A percentile compares a stretch with the other conserved stretches of the same genome.
Conservation (phyloP, 208 protist species). For the Phytomonas sp. region DNA sequence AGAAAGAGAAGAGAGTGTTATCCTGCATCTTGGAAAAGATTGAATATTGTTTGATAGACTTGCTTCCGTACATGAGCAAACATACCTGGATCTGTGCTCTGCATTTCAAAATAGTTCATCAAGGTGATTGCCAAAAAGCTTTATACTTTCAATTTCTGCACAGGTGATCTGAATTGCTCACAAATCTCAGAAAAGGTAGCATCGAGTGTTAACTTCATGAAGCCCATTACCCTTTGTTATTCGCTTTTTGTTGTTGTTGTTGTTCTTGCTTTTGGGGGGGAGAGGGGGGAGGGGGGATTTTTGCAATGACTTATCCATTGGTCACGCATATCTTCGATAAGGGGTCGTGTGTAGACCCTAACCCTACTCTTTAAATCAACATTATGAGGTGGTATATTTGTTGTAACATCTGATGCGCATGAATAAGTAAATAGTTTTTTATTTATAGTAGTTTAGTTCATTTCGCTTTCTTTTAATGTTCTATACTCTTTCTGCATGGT, state of each 20-base stretch:
- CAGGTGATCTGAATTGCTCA: background rate
- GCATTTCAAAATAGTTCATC: background rate
- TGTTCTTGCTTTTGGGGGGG: no score
- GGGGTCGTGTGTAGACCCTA: background rate
- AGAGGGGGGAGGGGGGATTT: no score
- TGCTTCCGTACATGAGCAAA: background rate
- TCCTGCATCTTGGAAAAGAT: background rate
- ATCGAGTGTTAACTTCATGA: background rate
- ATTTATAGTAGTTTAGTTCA: background rate
- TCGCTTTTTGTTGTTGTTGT: background rate
- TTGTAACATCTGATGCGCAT: background rate
- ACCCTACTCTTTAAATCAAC: background rate
- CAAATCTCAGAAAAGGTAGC: background rate
- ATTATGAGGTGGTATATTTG: background rate
- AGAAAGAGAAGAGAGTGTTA: background rate
- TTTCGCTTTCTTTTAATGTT: background rate
- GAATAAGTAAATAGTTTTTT: conserved; percentile 2
- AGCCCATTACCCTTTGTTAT: background rate
- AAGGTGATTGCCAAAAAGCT: background rate
- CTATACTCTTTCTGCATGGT: background rate
- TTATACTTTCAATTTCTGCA: background rate
- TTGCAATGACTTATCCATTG: background rate
- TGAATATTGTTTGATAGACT: background rate
- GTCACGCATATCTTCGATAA: background rate
- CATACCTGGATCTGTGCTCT: background rate